Evolutionary conservation across 371 early-diverging fungal species (phyloP), one percentile per base, ranked within the genome.

Genomic region (Syncephalastrum sp.): DNA sequence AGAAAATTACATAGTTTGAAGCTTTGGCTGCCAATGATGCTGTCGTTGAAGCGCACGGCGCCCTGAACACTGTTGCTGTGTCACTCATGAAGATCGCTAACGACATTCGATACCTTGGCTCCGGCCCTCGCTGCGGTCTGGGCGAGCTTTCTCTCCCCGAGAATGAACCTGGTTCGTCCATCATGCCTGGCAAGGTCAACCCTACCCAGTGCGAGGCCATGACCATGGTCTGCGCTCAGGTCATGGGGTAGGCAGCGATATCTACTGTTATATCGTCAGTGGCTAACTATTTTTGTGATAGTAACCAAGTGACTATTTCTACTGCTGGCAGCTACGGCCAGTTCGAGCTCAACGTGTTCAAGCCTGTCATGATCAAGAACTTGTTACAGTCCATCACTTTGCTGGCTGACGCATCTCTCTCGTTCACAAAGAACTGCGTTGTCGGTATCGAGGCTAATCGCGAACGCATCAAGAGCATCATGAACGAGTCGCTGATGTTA

Each of bases 161-260:
- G 64, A 94, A 94, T 70, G 95, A 94, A 73, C 95, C 95, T 29
- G 95, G 95, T 54, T 90, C 90, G 44, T 90, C 90, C 47, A 94
- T 94, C 68, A 93, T 93, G 94, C 94, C 94, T 47, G 94, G 94
- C 59, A 94, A 94, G 77, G 92, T 93, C 47, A 94, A 94, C 69
- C 94, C 94, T 53, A 94, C 94, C 13, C 94, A 94, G 73, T 92
- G 92, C 75, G 94, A 94, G 74, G 91, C 94, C 33, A 83, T 94
- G 86, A 94, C 94, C 38, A 94, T 94, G 94, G 90, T 93, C 33
- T 93, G 94, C 66, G 84, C 94, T 21, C 94, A 94, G 61, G 91
- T 92, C 19, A 86, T 94, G 75, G 59, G 59, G 57, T 57, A 57
- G 43, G 57, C 15, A 33, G 10, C 6, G 38, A 33, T 33, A 10